These are phyloP conservation scores for Batkoa obscura DNA, from an alignment of 371 early-diverging fungal species.

Conservation along the genomic window DNA sequence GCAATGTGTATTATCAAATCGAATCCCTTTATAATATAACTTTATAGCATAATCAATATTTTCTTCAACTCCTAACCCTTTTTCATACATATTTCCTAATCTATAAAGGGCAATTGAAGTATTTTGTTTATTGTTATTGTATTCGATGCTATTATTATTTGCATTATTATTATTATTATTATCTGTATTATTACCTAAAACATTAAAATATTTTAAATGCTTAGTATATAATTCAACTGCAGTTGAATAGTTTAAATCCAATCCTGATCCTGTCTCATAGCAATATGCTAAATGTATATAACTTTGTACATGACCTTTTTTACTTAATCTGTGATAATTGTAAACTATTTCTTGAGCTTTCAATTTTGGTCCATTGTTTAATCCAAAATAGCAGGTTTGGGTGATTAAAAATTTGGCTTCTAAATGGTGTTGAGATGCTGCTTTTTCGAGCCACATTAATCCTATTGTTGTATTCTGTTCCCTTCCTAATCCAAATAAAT, in stretches of 20 bases:
- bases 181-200: too few species aligned
- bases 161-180: too few species aligned
- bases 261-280: slow-evolving; percentile 58
- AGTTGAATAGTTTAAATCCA: slow-evolving; percentile 22
- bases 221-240: slow-evolving; percentile 48
- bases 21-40: slow-evolving; percentile 37
- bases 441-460: slow-evolving; percentile 4
- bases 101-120: slow-evolving; percentile 42
- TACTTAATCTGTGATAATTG: not conserved
- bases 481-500: not conserved
- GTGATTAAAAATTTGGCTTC: slow-evolving; percentile 21
- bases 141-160: too few species aligned
- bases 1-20: slow-evolving; percentile 32
- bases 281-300: slow-evolving; percentile 55
- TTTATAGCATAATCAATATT: slow-evolving; percentile 34
- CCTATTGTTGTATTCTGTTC: too few species aligned
- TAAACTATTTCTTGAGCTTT: not conserved
- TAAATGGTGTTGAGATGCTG: slow-evolving; percentile 16
- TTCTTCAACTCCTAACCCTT: slow-evolving; percentile 46
- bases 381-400: slow-evolving; percentile 11
- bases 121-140: too few species aligned
- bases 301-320: slow-evolving; percentile 14
- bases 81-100: slow-evolving; percentile 54
- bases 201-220: too few species aligned
- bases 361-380: not conserved